A percentile compares a stretch with the other conserved stretches of the same genome.
Evolutionary conservation across 2,329 filamentous ascomycete genomes (phyloP).

Genomic region (Beauveria pseudobassiana): DNA sequence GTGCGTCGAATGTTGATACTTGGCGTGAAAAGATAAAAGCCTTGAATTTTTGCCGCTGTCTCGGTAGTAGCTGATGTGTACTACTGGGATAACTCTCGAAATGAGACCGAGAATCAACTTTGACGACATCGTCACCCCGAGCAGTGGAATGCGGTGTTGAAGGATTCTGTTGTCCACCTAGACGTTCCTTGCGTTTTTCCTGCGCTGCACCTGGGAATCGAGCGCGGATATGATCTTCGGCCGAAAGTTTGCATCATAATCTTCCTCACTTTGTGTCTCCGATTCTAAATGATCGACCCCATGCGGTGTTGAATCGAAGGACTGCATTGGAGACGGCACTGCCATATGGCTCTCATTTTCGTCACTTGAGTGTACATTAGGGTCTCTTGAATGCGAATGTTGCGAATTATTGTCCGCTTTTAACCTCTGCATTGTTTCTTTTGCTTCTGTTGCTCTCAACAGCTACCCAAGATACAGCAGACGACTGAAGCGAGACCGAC

Average conservation of each 20-base stretch:
- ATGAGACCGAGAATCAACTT: conserved; percentile 18
- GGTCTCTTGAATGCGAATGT: not conserved
- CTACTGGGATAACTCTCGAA: conserved; percentile 11
- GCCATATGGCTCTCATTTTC: not conserved
- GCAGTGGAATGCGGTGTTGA: not conserved
- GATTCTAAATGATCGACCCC: conserved; percentile 20
- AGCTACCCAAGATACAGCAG: not conserved
- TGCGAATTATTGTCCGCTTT: not conserved
- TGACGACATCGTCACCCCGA: not conserved
- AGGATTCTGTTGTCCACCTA: not conserved
- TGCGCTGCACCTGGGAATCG: not conserved
- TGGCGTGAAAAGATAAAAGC: conserved; percentile 62
- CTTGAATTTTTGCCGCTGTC: conserved; percentile 26
- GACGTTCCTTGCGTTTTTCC: not conserved
- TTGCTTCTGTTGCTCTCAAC: not conserved
- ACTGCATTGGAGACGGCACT: not conserved
- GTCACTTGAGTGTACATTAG: not conserved
- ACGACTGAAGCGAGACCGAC: not conserved
- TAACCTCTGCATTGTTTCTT: not conserved
- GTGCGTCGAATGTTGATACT: conserved; percentile 67
- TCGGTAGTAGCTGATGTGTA: conserved; percentile 2
- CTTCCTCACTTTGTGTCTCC: conserved; percentile 38
- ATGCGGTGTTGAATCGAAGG: not conserved
- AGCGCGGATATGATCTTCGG: conserved; percentile 17
- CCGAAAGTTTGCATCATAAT: conserved; percentile 33